Evolutionary conservation across 2,329 filamentous ascomycete species (phyloP), one percentile per base, ranked within the genome.

Genomic region (Penicillium capsulatum): DNA sequence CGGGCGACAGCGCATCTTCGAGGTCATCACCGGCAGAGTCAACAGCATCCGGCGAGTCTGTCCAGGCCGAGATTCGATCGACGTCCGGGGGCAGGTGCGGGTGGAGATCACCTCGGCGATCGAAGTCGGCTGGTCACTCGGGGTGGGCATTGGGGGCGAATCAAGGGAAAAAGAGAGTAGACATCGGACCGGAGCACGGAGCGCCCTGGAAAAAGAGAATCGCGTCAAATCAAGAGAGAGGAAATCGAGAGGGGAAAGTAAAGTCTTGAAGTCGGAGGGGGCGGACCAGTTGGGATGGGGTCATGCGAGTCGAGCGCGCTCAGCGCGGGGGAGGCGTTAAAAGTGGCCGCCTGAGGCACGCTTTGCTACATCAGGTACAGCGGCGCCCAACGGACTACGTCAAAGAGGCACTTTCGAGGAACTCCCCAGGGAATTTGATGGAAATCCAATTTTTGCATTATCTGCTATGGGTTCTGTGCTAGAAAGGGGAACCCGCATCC

Each of bases 31-130:
- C 48, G 31, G 45, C 48, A 3, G 47, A 41, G 32, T 46, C 42
- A 31, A 46, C 38, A 19, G 53, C 43, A 17, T 62, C 61, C 9
- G 57, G 52, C 14, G 59, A 57, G 34, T 57, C 56, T 52, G 56
- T 60, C 60, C 62, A 61, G 40, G 50, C 39, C 11, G 61, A 41
- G 34, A 57, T 44, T 39, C 64, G 56, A 44, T 66, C 60, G 30
- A 52, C 42, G 40, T 76, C 73, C 28, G 72, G 72, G n/a, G 72
- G 73, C 73, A 75, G 45, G 70, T 60, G 55, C 65, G 72, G 55
- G 63, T 59, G 50, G 68, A 64, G 52, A 67, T 55, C 46, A 63
- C 61, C 55, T 66, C 67, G 59, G 59, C 63, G 63, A 68, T 68
- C 57, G 65, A 65, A 50, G 62, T 61, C 54, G 68, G 60, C 36